Percentiles rank a stretch among this genome's conserved stretches.
These are phyloP conservation scores for Phytophthora tubulina DNA, from an alignment of 352 stramenopile genomes.

Conservation along the genomic window DNA sequence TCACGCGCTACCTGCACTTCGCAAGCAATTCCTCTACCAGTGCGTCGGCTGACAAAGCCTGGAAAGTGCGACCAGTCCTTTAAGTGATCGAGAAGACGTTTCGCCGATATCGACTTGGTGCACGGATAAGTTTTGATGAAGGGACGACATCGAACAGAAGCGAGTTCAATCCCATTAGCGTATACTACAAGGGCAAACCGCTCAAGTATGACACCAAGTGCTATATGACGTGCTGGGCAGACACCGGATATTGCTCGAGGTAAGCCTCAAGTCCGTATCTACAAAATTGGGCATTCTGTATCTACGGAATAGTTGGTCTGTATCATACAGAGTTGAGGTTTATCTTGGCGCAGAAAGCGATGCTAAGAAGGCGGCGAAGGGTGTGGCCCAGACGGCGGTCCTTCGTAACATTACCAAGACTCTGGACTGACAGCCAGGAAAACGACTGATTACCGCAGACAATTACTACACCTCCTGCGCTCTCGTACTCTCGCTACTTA, in stretches of 20 bases:
- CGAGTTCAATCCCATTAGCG: slow-evolving; percentile 20
- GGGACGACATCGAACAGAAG: slow-evolving; percentile 17
- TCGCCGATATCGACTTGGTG: slow-evolving; percentile 10
- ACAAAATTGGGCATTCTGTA: too few species aligned
- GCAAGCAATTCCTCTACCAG: background rate
- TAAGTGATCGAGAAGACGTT: slow-evolving; percentile 28
- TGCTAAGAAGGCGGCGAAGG: background rate
- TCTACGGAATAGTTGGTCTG: slow-evolving; percentile 20
- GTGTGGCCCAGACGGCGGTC: slow-evolving; percentile 1
- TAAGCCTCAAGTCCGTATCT: slow-evolving; percentile 5
- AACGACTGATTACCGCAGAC: slow-evolving; percentile 9
- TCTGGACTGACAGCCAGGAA: slow-evolving; percentile 1
- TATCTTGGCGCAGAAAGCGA: slow-evolving; percentile 11
- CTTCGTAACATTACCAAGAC: slow-evolving; percentile 19
- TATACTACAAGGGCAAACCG: slow-evolving; percentile 31
- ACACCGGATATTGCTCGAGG: slow-evolving; percentile 24
- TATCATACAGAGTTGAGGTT: slow-evolving; percentile 23
- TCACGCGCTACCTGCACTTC: slow-evolving; percentile 21
- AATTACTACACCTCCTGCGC: slow-evolving; percentile 14
- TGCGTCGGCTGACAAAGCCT: slow-evolving; percentile 15
- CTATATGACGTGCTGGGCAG: slow-evolving; percentile 32
- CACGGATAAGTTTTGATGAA: slow-evolving; percentile 20
- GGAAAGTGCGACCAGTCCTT: slow-evolving; percentile 8
- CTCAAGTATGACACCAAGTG: slow-evolving; percentile 29
- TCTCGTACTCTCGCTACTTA: background rate